Percentiles rank a stretch among this genome's conserved stretches.
Evolutionary conservation across 2,329 filamentous ascomycete species (phyloP).

Genomic region (Davidsoniella virescens): DNA sequence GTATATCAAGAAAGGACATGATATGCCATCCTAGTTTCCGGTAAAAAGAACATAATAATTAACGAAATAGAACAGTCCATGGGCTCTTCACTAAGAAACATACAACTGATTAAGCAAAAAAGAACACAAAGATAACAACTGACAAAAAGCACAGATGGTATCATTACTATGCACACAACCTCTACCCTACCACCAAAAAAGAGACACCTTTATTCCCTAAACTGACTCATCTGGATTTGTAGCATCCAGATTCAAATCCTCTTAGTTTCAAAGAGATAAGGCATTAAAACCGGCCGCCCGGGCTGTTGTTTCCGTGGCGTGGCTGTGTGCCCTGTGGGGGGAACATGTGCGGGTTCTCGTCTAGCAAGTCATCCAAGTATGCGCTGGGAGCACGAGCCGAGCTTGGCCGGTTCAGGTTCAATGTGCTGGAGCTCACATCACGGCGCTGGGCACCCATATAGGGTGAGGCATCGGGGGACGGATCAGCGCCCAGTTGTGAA

Average conservation of each 20-base stretch:
- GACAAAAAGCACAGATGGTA: too few species aligned
- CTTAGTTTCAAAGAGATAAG: too few species aligned
- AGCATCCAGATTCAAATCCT: too few species aligned
- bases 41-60: too few species aligned
- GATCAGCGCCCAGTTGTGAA: constrained; percentile 25
- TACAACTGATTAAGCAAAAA: too few species aligned
- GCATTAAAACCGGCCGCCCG: neutral
- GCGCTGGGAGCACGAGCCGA: constrained; percentile 60
- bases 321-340: constrained; percentile 18
- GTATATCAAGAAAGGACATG: too few species aligned
- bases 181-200: too few species aligned
- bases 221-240: neutral
- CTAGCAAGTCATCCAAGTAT: constrained; percentile 78
- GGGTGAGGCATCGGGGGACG: constrained; percentile 51
- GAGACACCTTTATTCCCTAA: neutral
- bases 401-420: constrained; percentile 47
- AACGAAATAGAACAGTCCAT: too few species aligned
- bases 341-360: constrained; percentile 46
- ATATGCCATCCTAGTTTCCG: too few species aligned
- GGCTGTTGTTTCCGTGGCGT: constrained; percentile 1
- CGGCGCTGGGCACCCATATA: constrained; percentile 28
- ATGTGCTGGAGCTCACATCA: constrained; percentile 45
- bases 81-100: too few species aligned
- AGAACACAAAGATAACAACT: too few species aligned
- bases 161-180: too few species aligned